These are phyloP conservation scores for Gigaspora rosea DNA, from an alignment of 192 early-diverging fungal species.

Conservation along the genomic window DNA sequence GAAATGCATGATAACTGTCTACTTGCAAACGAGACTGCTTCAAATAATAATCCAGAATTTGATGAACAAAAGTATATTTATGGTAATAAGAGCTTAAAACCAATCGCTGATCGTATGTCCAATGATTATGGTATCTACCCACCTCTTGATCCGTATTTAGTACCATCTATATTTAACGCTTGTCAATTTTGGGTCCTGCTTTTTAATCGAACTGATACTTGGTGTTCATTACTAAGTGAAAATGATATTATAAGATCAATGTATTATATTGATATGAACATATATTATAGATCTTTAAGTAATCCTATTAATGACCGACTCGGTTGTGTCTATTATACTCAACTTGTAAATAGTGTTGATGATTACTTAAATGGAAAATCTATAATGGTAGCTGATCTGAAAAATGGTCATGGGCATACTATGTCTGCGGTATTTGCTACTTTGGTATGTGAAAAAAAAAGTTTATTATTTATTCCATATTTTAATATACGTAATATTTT, in stretches of 20 bases:
- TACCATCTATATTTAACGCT: background rate
- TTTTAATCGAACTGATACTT: constrained; percentile 1
- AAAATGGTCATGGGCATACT: background rate
- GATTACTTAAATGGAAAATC: too few relatives aligned
- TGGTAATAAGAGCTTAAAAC: background rate
- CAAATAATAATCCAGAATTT: background rate
- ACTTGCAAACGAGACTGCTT: background rate
- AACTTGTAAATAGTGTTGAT: too few relatives aligned
- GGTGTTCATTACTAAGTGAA: constrained; percentile 5
- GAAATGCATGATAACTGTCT: background rate
- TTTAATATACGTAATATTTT: too few relatives aligned
- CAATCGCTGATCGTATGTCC: background rate
- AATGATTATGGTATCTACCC: background rate
- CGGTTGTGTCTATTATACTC: background rate
- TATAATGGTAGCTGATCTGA: too few relatives aligned
- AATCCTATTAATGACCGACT: background rate
- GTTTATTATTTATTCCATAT: too few relatives aligned
- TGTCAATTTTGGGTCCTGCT: background rate
- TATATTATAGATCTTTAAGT: background rate
- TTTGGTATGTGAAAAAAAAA: too few relatives aligned
- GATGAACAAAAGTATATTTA: background rate
- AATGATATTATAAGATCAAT: background rate
- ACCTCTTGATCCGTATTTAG: background rate
- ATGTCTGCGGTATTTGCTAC: too few relatives aligned
- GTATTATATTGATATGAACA: background rate